Evolutionary conservation across 306 rosid species (phyloP).

Genomic region (Vigna nakashimae): DNA sequence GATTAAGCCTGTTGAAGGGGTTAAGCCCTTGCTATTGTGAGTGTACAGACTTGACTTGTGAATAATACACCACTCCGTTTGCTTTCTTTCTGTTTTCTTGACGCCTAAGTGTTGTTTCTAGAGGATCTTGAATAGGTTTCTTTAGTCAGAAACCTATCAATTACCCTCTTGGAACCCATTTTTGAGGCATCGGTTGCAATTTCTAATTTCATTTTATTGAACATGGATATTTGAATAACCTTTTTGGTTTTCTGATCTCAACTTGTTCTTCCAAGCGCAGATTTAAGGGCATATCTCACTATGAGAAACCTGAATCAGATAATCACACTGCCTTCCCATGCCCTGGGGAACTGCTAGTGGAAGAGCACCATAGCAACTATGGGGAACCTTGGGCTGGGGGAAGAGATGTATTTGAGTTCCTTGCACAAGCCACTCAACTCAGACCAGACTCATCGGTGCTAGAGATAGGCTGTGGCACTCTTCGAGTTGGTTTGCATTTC

Average conservation of each 20-base stretch:
- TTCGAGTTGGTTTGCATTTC: slow-evolving; percentile 91
- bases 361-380: slow-evolving; percentile 94
- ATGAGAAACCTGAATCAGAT: slow-evolving; percentile 60
- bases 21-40: too few species aligned
- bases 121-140: too few species aligned
- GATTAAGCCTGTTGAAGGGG: too few species aligned
- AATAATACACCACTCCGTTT: too few species aligned
- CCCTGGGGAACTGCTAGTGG: slow-evolving; percentile 91
- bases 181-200: slow-evolving; percentile 19
- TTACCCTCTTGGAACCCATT: not conserved
- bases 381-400: slow-evolving; percentile 99
- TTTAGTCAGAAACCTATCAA: too few species aligned
- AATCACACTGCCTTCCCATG: slow-evolving; percentile 87
- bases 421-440: slow-evolving; percentile 68
- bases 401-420: slow-evolving; percentile 87
- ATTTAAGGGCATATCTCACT: slow-evolving; percentile 91
- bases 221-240: slow-evolving; percentile 7
- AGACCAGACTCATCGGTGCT: slow-evolving; percentile 66
- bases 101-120: too few species aligned
- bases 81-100: too few species aligned
- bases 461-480: slow-evolving; percentile 96
- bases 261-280: slow-evolving; percentile 42
- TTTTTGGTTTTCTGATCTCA: slow-evolving; percentile 23
- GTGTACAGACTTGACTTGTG: too few species aligned
- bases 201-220: slow-evolving; percentile 24